A percentile compares a stretch with the other conserved stretches of the same genome.
phyloP scores from a whole-genome alignment of 768 basidiomycete genomes.

The Neoboletus magnificus region DNA sequence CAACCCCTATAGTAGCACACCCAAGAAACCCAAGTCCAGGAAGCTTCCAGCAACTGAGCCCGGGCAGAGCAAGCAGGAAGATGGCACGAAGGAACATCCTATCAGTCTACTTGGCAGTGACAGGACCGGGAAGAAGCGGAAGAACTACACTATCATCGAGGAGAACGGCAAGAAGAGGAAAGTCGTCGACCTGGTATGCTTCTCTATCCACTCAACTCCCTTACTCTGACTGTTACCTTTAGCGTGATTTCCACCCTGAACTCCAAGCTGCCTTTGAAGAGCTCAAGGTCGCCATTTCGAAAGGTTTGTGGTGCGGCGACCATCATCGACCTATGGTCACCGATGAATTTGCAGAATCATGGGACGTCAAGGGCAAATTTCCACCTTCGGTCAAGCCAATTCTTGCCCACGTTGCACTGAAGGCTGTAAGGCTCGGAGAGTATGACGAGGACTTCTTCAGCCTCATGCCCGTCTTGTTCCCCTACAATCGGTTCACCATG shows the following conservation, averaged over 20 bases:
- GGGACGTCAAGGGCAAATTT: slow-evolving; percentile 86
- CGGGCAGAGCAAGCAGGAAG: slow-evolving; percentile 28
- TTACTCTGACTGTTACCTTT: neutral
- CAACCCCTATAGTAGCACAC: slow-evolving; percentile 40
- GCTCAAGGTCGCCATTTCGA: slow-evolving; percentile 56
- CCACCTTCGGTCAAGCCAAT: slow-evolving; percentile 74
- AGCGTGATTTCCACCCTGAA: slow-evolving; percentile 71
- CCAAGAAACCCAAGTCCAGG: slow-evolving; percentile 72
- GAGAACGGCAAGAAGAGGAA: slow-evolving; percentile 71
- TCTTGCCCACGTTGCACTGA: slow-evolving; percentile 66
- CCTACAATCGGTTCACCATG: slow-evolving; percentile 96
- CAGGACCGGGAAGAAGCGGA: slow-evolving; percentile 48
- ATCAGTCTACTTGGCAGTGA: slow-evolving; percentile 43
- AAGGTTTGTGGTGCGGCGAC: slow-evolving; percentile 38
- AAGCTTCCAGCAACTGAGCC: slow-evolving; percentile 35
- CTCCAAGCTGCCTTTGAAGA: slow-evolving; percentile 59
- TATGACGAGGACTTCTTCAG: slow-evolving; percentile 93
- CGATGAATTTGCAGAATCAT: slow-evolving; percentile 51
- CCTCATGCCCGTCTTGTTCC: slow-evolving; percentile 81
- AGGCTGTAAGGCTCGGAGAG: slow-evolving; percentile 79
- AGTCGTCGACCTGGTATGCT: slow-evolving; percentile 59
- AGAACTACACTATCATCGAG: slow-evolving; percentile 48
- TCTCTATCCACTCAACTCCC: neutral
- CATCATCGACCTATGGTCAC: neutral
- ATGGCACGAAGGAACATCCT: slow-evolving; percentile 51